Base-by-base conservation (phyloP, 805 yeast genomes). In the Metschnikowia rubicola region DNA sequence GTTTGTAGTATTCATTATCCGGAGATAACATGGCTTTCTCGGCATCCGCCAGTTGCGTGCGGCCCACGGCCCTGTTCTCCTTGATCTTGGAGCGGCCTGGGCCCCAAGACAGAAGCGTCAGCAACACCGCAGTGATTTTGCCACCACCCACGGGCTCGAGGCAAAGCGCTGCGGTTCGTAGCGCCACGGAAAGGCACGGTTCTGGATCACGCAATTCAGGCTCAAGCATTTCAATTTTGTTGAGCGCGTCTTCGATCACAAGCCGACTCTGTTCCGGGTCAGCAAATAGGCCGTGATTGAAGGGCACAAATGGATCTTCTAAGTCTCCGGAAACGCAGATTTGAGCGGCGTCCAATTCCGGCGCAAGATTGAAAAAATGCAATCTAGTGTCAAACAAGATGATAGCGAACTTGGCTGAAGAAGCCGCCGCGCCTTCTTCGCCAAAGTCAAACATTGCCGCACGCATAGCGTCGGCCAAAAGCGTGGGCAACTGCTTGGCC, bases 281-380 rank as follows among this genome's bases (percentile, higher is more conserved):
- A 8, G 81, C 96, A 64, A 90, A 90, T 30, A 90, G 66, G 0
- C 97, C 97, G 2, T 74, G 74, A 47, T 70, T 70, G 52, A 90
- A 75, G 3, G 98, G 98, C n/a, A 90, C 69, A 55, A 90, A 89
- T 5, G 91, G 86, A 35, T 86, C 91, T 5, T 78, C 81, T 29
- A 88, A 61, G 59, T 90, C 97, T 9, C 83, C 72, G 19, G 86
- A 78, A 8, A 87, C 71, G 31, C 80, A 72, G 46, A 84, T 75
- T 40, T 77, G 75, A 3, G 89, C 76, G 39, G 79, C 74, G 13
- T 80, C 81, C 32, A 81, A 68, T 3, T 66, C 65, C 1, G 86
- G 73, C 13, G 77, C 70, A 53, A 91, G 70, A 55, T 89, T 84
- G 65, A 80, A 89, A 64, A 88, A 88, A 47, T 84, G 89, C 28